Evolutionary conservation across 345 rosid species (phyloP).

Genomic region (Gynandropsis gynandra): DNA sequence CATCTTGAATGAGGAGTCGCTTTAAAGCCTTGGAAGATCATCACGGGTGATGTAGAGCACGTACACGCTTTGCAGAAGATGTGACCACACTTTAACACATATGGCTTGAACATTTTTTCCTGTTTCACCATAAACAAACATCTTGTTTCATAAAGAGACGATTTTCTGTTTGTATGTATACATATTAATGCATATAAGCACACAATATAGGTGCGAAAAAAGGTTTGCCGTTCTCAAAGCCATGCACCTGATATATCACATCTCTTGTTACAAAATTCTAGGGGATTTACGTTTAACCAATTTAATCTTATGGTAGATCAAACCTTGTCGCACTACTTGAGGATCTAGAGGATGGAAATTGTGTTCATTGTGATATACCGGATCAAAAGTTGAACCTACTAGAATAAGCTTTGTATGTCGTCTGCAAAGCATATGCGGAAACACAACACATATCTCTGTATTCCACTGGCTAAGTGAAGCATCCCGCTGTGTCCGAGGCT

Average conservation of each 20-base stretch:
- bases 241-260: constrained; percentile 85
- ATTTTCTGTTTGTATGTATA: not conserved
- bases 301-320: not conserved
- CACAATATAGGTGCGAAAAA: not conserved
- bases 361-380: constrained; percentile 79
- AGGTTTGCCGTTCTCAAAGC: constrained; percentile 61
- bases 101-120: constrained; percentile 82
- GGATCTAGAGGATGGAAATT: constrained; percentile 74
- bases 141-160: constrained; percentile 6
- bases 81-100: too few relatives aligned
- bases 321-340: constrained; percentile 92
- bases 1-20: constrained; percentile 50
- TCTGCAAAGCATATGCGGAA: constrained; percentile 56
- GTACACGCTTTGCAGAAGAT: constrained; percentile 87
- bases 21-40: constrained; percentile 63
- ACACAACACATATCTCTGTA: too few relatives aligned
- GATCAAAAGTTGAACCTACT: constrained; percentile 70
- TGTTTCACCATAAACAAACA: constrained; percentile 20
- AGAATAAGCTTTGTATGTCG: constrained; percentile 43
- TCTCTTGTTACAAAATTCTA: too few relatives aligned
- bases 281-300: too few relatives aligned
- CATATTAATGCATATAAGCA: not conserved
- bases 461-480: too few relatives aligned
- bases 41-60: constrained; percentile 79
- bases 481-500: too few relatives aligned